Evolutionary conservation across 345 rosid species (phyloP), one percentile per base, ranked within the genome.

Genomic region (Dovyalis caffra): DNA sequence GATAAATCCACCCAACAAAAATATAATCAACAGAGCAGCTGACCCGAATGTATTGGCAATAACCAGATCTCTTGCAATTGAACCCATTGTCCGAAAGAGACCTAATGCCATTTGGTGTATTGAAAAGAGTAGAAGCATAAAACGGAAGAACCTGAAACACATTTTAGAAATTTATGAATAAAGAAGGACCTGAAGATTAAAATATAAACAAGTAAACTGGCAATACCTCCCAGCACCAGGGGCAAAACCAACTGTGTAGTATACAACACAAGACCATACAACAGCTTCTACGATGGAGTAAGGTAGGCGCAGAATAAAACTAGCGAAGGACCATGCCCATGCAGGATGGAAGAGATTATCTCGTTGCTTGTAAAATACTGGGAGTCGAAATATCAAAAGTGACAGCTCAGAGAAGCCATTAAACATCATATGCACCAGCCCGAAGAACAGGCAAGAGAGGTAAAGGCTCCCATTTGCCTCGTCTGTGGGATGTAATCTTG

Each of bases 41-140:
- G 98, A 88, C 60, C 94, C 98, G 72, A 87, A 92, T 62, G 97
- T 94, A 77, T 87, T 94, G 29, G 98, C 98, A 79, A 94, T 38
- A 74, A 94, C 94, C 86, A 87, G 87, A 77, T 94, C 98, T 75
- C 98, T 84, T 65, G 97, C 92, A 72, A 94, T 16, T 61, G 90
- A 49, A 81, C 90, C 98, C 90, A 92, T 74, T 88, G 79, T 85
- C 68, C 97, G 87, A 68, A 94, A 94, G 69, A 92, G 88, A 64
- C 95, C 97, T 33, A 94, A 79, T 61, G 97, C 97, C 97, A 92
- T 92, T 87, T 94, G 97, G 85, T 94, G 98, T 62, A 92, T 65
- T 40, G 87, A 78, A 81, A 94, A 90, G 23, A 88, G 90, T 57
- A 94, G 65, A 72, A 94, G 70, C 97, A 90, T 85, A 76, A 79